Evolutionary conservation across 495 filamentous ascomycete genomes (phyloP).

Genomic region (Elasticomyces elasticus): DNA sequence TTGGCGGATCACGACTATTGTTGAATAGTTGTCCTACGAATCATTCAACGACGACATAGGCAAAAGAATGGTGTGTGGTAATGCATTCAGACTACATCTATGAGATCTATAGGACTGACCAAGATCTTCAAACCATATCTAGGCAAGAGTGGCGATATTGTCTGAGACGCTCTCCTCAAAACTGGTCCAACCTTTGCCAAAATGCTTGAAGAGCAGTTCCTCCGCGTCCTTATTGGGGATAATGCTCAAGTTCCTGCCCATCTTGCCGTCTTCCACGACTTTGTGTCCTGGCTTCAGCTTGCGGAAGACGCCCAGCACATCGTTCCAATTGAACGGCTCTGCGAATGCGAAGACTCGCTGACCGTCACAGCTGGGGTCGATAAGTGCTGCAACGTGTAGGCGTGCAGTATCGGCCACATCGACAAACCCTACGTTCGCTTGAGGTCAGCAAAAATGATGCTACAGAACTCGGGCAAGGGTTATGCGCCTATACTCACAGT

Average conservation of each 20-base stretch:
- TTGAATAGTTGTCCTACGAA: too few relatives aligned
- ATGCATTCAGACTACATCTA: too few relatives aligned
- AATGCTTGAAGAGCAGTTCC: constrained; percentile 30
- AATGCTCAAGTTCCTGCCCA: constrained; percentile 21
- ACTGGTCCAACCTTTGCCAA: constrained; percentile 16
- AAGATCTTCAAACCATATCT: neutral
- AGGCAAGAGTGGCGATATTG: constrained; percentile 6
- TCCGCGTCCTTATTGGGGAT: constrained; percentile 25
- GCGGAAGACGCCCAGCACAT: constrained; percentile 28
- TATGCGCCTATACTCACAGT: too few relatives aligned
- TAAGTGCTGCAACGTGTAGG: constrained; percentile 39
- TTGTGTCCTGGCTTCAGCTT: constrained; percentile 27
- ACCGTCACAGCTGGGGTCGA: constrained; percentile 33
- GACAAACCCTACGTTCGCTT: constrained; percentile 26
- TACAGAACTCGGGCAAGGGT: too few relatives aligned
- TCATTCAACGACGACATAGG: too few relatives aligned
- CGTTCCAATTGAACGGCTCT: constrained; percentile 31
- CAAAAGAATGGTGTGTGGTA: too few relatives aligned
- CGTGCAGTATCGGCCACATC: constrained; percentile 42
- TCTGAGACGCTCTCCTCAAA: constrained; percentile 20
- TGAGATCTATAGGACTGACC: too few relatives aligned
- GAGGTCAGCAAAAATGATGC: too few relatives aligned
- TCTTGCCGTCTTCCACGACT: constrained; percentile 26
- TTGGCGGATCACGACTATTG: too few relatives aligned
- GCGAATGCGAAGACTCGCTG: constrained; percentile 43